phyloP scores from a whole-genome alignment of 768 basidiomycete genomes.

The Mycena leptocephala region DNA sequence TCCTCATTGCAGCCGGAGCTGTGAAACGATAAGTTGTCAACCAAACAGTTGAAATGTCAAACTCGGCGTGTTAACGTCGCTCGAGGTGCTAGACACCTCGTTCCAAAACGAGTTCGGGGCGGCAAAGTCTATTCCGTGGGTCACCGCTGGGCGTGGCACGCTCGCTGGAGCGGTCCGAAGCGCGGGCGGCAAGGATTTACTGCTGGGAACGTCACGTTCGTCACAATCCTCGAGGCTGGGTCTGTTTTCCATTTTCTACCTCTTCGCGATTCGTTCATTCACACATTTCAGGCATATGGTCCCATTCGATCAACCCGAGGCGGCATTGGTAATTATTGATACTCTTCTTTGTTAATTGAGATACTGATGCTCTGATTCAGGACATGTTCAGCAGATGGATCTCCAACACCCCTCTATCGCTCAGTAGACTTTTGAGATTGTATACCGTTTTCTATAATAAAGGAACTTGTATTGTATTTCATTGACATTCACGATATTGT shows the following conservation, averaged over 20 bases:
- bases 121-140: constrained; percentile 70
- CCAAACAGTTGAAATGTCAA: too few species aligned
- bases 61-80: too few species aligned
- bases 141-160: constrained; percentile 65
- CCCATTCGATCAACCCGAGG: constrained; percentile 92
- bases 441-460: too few species aligned
- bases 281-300: constrained; percentile 82
- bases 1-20: too few species aligned
- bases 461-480: too few species aligned
- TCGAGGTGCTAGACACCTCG: constrained; percentile 72
- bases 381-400: constrained; percentile 34
- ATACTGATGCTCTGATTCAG: not conserved
- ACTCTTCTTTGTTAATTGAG: too few species aligned
- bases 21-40: too few species aligned
- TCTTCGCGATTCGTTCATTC: constrained; percentile 3
- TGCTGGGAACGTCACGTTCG: constrained; percentile 91
- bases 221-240: constrained; percentile 86
- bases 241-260: constrained; percentile 53
- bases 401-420: constrained; percentile 28
- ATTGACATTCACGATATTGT: too few species aligned
- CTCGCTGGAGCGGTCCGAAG: constrained; percentile 79
- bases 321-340: constrained; percentile 67
- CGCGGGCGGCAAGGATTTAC: constrained; percentile 76
- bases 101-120: constrained; percentile 75
- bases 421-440: not conserved